A percentile compares a stretch with the other conserved stretches of the same genome.
Conservation (phyloP, 192 early-diverging fungal species). For the Coemansia sp. region DNA sequence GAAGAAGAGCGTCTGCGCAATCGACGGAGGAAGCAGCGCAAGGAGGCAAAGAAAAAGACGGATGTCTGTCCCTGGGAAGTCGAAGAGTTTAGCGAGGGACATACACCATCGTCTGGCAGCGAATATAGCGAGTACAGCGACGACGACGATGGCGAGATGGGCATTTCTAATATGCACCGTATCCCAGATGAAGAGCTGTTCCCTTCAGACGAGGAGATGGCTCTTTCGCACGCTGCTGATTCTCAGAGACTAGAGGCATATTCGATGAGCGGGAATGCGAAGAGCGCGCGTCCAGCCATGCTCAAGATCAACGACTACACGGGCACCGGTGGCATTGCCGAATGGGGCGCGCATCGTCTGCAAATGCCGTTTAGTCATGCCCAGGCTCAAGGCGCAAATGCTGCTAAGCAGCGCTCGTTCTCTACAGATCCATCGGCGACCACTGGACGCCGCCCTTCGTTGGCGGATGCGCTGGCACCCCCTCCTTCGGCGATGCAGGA, state of each 20-base stretch:
- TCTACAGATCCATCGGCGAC: slow-evolving; percentile 39
- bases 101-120: slow-evolving; percentile 14
- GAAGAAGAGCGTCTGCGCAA: slow-evolving; percentile 50
- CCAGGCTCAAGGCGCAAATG: slow-evolving; percentile 10
- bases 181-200: slow-evolving; percentile 50
- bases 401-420: slow-evolving; percentile 34
- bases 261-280: slow-evolving; percentile 22
- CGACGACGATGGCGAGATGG: slow-evolving; percentile 2
- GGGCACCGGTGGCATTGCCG: slow-evolving; percentile 54
- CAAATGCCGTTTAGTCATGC: slow-evolving; percentile 46
- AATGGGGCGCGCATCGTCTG: slow-evolving; percentile 52
- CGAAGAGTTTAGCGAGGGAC: slow-evolving; percentile 49
- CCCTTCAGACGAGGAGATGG: slow-evolving; percentile 37
- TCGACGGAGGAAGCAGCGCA: slow-evolving; percentile 39
- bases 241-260: slow-evolving; percentile 20
- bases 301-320: slow-evolving; percentile 42
- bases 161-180: slow-evolving; percentile 13
- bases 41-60: slow-evolving; percentile 36
- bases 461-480: slow-evolving; percentile 49
- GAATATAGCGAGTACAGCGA: slow-evolving; percentile 1
- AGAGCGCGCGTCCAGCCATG: slow-evolving; percentile 10
- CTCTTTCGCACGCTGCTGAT: background rate
- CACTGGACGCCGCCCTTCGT: slow-evolving; percentile 43
- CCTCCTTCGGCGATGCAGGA: slow-evolving; percentile 40
- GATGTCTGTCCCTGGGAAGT: slow-evolving; percentile 54